Evolutionary conservation across 306 rosid genomes (phyloP), one percentile per base, ranked within the genome.

Genomic region (Astragalus glycyphyllos): DNA sequence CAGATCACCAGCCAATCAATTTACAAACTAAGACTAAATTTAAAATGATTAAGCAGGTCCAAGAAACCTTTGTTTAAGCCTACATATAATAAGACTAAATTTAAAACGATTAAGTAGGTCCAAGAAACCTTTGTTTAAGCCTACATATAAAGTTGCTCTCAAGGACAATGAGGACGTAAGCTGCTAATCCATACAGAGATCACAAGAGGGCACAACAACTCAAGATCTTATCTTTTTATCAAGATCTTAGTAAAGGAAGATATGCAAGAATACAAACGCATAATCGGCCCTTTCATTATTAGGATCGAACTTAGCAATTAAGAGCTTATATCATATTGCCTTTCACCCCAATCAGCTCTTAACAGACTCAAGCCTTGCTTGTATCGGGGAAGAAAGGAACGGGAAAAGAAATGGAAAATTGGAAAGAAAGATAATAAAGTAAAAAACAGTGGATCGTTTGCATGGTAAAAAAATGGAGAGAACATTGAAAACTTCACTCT

Each of bases 1-100:
- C 34, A 41, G 20, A 64, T 49, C 13, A 47, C 57, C 13, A 47
- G 69, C 47, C 62, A 58, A 53, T 73, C 73, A 68, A 60, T 23
- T 45, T 12, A 20, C 13, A 74, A 53, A 62, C 35, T 29, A 53
- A 48, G 53, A 41, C 29, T 9, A 41, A 38, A 53, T 45, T 47
- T 20, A 69, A 35, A 40, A 40, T 57, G 34, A 72, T 26, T 8
- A 55, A 53, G 59, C 37, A 42, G 65, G 40, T 40, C 42, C 58
- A 55, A 20, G 23, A 65, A 72, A 51, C 72, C 51, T 56, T 61
- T 37, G 16, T 41, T 14, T 7, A 56, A 56, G 12, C 15, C 14
- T 29, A 44, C 46, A 51, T 35, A 63, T 23, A 23, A 23, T 29
- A 53, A 48, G 53, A 41, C 29, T 9, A 41, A 38, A 26, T 26